Evolutionary conservation across 1,139 yeast genomes (phyloP).

Genomic region (Yamadazyma kanchanaburiensis): DNA sequence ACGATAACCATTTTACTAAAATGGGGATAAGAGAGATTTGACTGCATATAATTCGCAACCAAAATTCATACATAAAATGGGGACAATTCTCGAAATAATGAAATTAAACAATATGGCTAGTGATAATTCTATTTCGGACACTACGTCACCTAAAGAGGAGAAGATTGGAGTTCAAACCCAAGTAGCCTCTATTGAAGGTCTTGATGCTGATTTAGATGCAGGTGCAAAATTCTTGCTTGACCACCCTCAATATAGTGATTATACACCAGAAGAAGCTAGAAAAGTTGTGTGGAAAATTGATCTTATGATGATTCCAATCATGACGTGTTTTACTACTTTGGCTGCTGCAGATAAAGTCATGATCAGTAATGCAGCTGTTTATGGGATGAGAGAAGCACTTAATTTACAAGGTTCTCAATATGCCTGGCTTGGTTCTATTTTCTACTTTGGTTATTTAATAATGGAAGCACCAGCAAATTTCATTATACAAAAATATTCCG

Average conservation of each 20-base stretch:
- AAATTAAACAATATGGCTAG: no score
- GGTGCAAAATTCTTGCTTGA: constrained; percentile 17
- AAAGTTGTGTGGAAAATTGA: constrained; percentile 21
- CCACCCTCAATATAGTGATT: constrained; percentile 18
- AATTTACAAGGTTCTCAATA: constrained; percentile 17
- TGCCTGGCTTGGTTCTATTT: constrained; percentile 17
- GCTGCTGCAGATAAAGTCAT: constrained; percentile 18
- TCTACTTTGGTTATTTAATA: constrained; percentile 16
- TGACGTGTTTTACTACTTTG: constrained; percentile 12
- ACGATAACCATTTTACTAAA: no score
- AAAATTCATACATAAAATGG: no score
- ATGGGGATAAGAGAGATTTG: no score
- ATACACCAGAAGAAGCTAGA: constrained; percentile 18
- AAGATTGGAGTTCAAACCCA: no score
- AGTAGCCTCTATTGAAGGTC: constrained; percentile 3
- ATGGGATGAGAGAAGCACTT: constrained; percentile 25
- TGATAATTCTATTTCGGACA: no score
- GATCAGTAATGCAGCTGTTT: constrained; percentile 37
- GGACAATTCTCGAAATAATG: no score
- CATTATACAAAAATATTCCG: constrained; percentile 14
- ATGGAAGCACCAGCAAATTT: constrained; percentile 13
- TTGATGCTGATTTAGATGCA: constrained; percentile 11
- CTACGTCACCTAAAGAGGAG: no score
- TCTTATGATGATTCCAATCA: constrained; percentile 16
- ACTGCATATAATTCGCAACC: no score